These are phyloP conservation scores for Castanea crenata DNA, from an alignment of 306 rosid genomes.

Conservation along the genomic window DNA sequence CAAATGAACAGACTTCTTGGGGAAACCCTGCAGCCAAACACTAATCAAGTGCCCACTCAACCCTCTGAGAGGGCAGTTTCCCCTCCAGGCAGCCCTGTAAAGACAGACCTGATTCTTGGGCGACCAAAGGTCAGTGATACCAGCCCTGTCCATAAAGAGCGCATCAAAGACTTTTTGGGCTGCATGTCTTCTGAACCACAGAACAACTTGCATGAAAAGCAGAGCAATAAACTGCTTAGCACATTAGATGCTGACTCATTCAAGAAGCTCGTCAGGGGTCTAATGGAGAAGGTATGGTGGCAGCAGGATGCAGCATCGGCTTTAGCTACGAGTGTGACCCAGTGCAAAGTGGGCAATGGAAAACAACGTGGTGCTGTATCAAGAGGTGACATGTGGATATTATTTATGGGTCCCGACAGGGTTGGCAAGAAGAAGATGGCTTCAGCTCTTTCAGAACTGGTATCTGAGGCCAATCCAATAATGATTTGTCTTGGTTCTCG, in stretches of 20 bases:
- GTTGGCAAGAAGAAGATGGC: slow-evolving; percentile 98
- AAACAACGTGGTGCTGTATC: slow-evolving; percentile 48
- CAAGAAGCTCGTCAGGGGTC: slow-evolving; percentile 72
- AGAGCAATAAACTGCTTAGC: slow-evolving; percentile 40
- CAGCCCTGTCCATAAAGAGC: slow-evolving; percentile 41
- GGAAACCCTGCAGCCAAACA: slow-evolving; percentile 55
- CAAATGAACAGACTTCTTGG: slow-evolving; percentile 61
- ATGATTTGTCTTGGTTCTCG: slow-evolving; percentile 56
- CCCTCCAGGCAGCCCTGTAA: slow-evolving; percentile 53
- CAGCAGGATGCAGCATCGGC: slow-evolving; percentile 92
- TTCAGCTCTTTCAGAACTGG: slow-evolving; percentile 71
- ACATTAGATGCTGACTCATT: slow-evolving; percentile 65
- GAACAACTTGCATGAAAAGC: slow-evolving; percentile 53
- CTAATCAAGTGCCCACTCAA: slow-evolving; percentile 39
- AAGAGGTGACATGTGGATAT: slow-evolving; percentile 83
- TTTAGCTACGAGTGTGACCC: slow-evolving; percentile 75
- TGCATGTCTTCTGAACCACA: slow-evolving; percentile 67
- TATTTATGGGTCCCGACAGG: slow-evolving; percentile 84
- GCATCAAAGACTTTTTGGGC: slow-evolving; percentile 61
- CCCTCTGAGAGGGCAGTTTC: slow-evolving; percentile 34
- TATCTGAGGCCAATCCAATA: slow-evolving; percentile 68
- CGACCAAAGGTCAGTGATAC: slow-evolving; percentile 45
- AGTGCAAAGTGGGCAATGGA: slow-evolving; percentile 72
- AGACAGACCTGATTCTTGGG: slow-evolving; percentile 79
- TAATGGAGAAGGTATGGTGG: slow-evolving; percentile 96